These are phyloP conservation scores for Zymoseptoria passerinii DNA, from an alignment of 2,329 filamentous ascomycete species.

Conservation along the genomic window DNA sequence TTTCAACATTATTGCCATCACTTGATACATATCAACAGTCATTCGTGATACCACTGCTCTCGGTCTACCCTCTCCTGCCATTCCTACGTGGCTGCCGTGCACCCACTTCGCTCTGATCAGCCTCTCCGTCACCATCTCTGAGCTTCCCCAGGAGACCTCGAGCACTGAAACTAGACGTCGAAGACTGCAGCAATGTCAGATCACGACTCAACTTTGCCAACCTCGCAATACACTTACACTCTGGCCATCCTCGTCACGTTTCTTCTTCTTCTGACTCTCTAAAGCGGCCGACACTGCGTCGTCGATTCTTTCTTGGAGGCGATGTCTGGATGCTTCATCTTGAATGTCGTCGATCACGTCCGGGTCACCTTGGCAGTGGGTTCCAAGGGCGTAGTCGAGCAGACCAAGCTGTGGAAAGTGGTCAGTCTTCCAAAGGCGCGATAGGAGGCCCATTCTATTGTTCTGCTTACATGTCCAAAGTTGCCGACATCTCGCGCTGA, in stretches of 20 bases:
- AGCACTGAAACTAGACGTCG: not conserved
- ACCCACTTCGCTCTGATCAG: not conserved
- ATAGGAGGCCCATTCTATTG: not conserved
- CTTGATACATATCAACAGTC: too few species aligned
- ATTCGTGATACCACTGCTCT: too few species aligned
- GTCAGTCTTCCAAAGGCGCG: not conserved
- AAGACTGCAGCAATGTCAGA: not conserved
- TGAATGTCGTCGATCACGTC: slow-evolving; percentile 48
- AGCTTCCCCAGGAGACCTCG: not conserved
- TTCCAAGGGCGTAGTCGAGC: slow-evolving; percentile 54
- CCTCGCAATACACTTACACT: not conserved
- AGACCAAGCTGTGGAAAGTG: slow-evolving; percentile 42
- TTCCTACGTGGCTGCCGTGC: not conserved
- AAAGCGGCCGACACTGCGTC: slow-evolving; percentile 25
- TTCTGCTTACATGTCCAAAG: slow-evolving; percentile 34
- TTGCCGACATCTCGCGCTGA: slow-evolving; percentile 31
- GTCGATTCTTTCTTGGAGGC: slow-evolving; percentile 37
- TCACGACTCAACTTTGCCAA: not conserved
- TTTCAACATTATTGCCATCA: too few species aligned
- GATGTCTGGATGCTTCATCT: slow-evolving; percentile 49
- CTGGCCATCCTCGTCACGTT: not conserved
- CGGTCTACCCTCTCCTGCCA: not conserved
- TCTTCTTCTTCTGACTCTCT: slow-evolving; percentile 8
- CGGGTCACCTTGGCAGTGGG: slow-evolving; percentile 37
- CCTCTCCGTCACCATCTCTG: not conserved